A percentile compares a stretch with the other conserved stretches of the same genome.
phyloP scores from a whole-genome alignment of 2,329 filamentous ascomycete species.

The Teratosphaeria epicoccoides region DNA sequence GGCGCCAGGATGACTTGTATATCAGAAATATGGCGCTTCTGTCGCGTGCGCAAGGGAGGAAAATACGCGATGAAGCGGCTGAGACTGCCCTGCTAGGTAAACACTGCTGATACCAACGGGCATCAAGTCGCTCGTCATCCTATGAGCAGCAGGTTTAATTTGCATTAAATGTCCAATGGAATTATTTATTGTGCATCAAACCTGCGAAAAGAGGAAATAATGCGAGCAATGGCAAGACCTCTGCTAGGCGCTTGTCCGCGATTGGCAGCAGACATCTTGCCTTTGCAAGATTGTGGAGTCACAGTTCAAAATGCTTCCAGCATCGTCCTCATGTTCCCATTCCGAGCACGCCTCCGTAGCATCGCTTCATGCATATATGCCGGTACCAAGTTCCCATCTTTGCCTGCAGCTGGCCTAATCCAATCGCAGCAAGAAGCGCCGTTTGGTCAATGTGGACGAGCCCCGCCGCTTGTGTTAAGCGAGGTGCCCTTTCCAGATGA shows the following conservation, averaged over 20 bases:
- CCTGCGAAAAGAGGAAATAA: no score
- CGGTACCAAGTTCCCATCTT: not conserved
- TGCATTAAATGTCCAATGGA: no score
- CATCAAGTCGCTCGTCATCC: no score
- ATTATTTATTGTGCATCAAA: no score
- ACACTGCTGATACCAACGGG: no score
- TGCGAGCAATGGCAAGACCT: no score
- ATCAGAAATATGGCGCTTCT: not conserved
- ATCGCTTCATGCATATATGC: not conserved
- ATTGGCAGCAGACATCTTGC: no score
- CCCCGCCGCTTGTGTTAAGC: not conserved
- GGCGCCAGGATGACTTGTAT: not conserved
- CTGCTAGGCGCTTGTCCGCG: no score
- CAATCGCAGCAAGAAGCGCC: not conserved
- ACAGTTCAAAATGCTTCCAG: no score
- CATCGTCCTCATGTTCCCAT: not conserved
- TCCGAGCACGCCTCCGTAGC: not conserved
- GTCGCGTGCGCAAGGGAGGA: not conserved
- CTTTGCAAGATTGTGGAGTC: no score
- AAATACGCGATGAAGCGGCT: not conserved
- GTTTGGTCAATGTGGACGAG: not conserved
- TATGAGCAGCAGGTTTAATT: no score
- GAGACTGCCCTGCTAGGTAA: no score
- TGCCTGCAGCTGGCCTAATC: not conserved
- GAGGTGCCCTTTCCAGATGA: not conserved